Percentiles rank a stretch among this genome's conserved stretches.
These are phyloP conservation scores for Leccinellum albellum DNA, from an alignment of 768 basidiomycete genomes.

Conservation along the genomic window DNA sequence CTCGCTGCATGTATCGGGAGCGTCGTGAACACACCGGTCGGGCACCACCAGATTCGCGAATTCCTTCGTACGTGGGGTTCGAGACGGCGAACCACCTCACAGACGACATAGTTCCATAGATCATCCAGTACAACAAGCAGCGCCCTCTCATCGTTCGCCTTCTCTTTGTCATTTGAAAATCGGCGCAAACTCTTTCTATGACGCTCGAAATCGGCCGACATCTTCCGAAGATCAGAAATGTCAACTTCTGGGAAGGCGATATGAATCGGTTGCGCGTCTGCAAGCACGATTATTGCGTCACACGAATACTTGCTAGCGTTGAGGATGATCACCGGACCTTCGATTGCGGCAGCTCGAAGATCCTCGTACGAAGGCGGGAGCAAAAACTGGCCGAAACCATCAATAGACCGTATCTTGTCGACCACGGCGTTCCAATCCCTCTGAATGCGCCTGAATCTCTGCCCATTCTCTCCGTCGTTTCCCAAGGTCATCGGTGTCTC, in stretches of 20 bases:
- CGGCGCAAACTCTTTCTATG: neutral
- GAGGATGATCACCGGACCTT: conserved; percentile 33
- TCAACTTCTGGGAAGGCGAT: conserved; percentile 9
- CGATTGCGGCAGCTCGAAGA: conserved; percentile 14
- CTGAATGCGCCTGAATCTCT: conserved; percentile 17
- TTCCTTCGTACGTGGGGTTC: conserved; percentile 3
- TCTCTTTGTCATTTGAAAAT: neutral
- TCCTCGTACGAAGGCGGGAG: conserved; percentile 17
- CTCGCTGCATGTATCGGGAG: conserved; percentile 31
- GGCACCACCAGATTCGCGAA: conserved; percentile 31
- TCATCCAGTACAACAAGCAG: conserved; percentile 10
- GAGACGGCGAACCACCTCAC: conserved; percentile 18
- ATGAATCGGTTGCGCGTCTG: conserved; percentile 7
- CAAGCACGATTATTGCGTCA: conserved; percentile 18
- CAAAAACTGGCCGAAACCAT: conserved; percentile 25
- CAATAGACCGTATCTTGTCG: conserved; percentile 23
- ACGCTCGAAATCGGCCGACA: conserved; percentile 4
- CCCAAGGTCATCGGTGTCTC: conserved; percentile 11
- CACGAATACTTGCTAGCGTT: conserved; percentile 24
- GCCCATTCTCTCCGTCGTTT: conserved; percentile 9
- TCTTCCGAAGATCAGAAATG: neutral
- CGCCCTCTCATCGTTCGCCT: neutral
- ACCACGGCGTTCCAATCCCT: conserved; percentile 25
- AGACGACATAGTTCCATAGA: conserved; percentile 23
- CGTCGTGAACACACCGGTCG: conserved; percentile 18